Evolutionary conservation across 805 yeast genomes (phyloP).

Genomic region (Saturnispora kantuleensis): DNA sequence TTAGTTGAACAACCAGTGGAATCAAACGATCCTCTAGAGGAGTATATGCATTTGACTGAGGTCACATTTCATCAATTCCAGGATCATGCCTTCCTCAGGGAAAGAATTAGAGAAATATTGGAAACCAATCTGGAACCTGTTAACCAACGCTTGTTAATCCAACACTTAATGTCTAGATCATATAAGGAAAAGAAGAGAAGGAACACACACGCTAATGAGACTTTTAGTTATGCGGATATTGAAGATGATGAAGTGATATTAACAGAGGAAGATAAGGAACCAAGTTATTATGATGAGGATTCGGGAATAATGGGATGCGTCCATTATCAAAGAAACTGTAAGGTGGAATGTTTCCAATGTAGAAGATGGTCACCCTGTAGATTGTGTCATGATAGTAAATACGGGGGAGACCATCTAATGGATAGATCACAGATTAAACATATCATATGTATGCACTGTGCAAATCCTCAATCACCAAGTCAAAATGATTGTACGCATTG

Average conservation of each 20-base stretch:
- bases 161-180: constrained; percentile 61
- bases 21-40: not conserved
- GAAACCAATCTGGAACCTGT: constrained; percentile 30
- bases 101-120: constrained; percentile 40
- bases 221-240: constrained; percentile 15
- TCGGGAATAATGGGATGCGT: constrained; percentile 56
- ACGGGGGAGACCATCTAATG: constrained; percentile 43
- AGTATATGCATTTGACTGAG: constrained; percentile 22
- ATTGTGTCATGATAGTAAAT: constrained; percentile 67
- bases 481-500: constrained; percentile 60
- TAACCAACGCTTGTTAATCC: constrained; percentile 43
- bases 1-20: constrained; percentile 1
- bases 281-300: constrained; percentile 37
- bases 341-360: constrained; percentile 72
- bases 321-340: constrained; percentile 79
- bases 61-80: constrained; percentile 27
- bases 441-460: constrained; percentile 75
- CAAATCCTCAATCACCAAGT: constrained; percentile 62
- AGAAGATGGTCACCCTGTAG: constrained; percentile 71
- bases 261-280: constrained; percentile 36
- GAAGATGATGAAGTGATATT: constrained; percentile 32
- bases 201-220: constrained; percentile 1
- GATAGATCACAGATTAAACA: constrained; percentile 50
- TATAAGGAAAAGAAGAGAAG: constrained; percentile 35
- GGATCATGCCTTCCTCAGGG: constrained; percentile 32